Evolutionary conservation across 495 filamentous ascomycete genomes (phyloP), one percentile per base, ranked within the genome.

Genomic region (Podospora australis): DNA sequence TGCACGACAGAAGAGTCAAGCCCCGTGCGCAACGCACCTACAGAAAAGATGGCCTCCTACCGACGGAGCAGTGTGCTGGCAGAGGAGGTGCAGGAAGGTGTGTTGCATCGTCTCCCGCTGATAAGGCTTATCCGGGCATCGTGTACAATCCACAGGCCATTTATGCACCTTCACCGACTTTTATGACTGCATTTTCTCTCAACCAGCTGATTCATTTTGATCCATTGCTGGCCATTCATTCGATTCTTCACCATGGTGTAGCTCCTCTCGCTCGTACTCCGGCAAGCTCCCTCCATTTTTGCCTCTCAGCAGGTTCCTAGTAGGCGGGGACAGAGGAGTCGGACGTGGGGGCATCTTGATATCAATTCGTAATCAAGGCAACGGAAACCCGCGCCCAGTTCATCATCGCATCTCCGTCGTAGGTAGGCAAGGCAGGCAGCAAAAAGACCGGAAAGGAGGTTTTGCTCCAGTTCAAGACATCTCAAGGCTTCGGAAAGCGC

Each of bases 111-210:
- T n/a, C 20, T 20, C 44, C 34, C 29, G 19, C 39, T n/a, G 50
- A 46, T 48, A 53, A 47, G 50, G 39, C 45, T 53, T 48, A 26
- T 40, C 45, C 23, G 14, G 34, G 23, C 36, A 32, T 47, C 42
- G 35, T 41, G 49, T 26, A 43, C 52, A 54, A 54, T 49, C 49
- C 52, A 46, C 23, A 10, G 26, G 39, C 32, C 32, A 2, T 36
- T 39, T 17, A 24, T 32, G 34, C 29, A 21, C 23, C 21, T 44
- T 58, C 55, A 58, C 55, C 55, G 55, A 54, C 48, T 54, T 54
- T 54, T 36, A 43, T 43, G 40, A 46, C 51, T 54, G 44, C 55
- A 52, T 49, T 25, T 51, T 50, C 32, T 10, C 21, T 22, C 48
- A 5, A 36, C 14, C 16, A 23, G 16, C 19, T 47, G 20, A 4